Evolutionary conservation across 179 eudicot species (phyloP).

Genomic region (Beta lomatogona): DNA sequence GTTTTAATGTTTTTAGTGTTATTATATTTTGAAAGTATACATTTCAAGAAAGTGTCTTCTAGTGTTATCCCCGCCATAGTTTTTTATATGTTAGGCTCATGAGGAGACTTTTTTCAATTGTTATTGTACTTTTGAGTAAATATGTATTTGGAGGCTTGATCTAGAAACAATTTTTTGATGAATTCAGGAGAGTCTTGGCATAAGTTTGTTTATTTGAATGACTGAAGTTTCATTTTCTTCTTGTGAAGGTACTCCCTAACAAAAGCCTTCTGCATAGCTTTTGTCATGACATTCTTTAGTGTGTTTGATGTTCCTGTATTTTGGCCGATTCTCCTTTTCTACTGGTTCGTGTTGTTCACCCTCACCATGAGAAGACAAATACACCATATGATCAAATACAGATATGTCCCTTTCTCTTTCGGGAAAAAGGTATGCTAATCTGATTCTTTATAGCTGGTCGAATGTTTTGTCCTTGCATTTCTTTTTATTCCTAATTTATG

Average conservation of each 20-base stretch:
- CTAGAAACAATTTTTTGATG: not conserved
- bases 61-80: not conserved
- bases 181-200: not conserved
- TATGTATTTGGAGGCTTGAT: not conserved
- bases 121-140: not conserved
- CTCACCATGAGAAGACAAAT: conserved; percentile 81
- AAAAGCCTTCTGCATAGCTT: conserved; percentile 84
- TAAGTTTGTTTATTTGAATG: not conserved
- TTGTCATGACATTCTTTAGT: conserved; percentile 66
- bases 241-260: conserved; percentile 68
- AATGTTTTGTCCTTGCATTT: not conserved
- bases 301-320: conserved; percentile 86
- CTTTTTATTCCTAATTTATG: not conserved
- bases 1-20: too few relatives aligned
- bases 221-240: not conserved
- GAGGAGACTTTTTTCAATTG: not conserved
- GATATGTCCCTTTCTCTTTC: conserved; percentile 72
- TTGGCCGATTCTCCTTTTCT: conserved; percentile 88
- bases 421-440: conserved; percentile 63
- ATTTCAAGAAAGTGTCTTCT: not conserved
- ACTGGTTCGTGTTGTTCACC: conserved; percentile 75
- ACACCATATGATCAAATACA: conserved; percentile 76
- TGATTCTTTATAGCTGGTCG: not conserved
- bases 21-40: too few relatives aligned
- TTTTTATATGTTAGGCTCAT: not conserved